These are phyloP conservation scores for Penicillium sp. DNA, from an alignment of 2,329 filamentous ascomycete species.

Conservation along the genomic window DNA sequence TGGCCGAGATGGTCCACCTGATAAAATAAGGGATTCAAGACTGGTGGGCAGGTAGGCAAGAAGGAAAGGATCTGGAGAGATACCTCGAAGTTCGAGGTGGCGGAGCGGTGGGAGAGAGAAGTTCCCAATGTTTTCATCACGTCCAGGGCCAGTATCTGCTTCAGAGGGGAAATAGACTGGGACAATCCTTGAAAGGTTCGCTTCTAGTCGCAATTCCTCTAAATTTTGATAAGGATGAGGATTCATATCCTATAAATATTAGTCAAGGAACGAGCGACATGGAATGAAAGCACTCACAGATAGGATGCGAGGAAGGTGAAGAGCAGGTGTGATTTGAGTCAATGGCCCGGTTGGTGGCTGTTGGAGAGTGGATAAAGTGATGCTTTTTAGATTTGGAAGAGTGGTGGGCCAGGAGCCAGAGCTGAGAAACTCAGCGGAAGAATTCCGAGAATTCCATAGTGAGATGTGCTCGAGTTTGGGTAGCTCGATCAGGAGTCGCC, in stretches of 20 bases:
- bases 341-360: neutral
- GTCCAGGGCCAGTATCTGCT: neutral
- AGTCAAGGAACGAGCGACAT: neutral
- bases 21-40: conserved; percentile 31
- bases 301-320: conserved; percentile 11
- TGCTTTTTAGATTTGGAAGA: conserved; percentile 34
- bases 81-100: conserved; percentile 30
- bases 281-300: conserved; percentile 3
- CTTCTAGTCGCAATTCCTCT: conserved; percentile 34
- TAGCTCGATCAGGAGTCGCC: conserved; percentile 26
- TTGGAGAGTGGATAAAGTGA: conserved; percentile 17
- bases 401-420: conserved; percentile 15
- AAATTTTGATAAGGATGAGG: conserved; percentile 28
- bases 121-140: conserved; percentile 4
- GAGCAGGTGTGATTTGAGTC: neutral
- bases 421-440: neutral
- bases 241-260: conserved; percentile 1
- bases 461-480: conserved; percentile 30
- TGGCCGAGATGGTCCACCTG: conserved; percentile 21
- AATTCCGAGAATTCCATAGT: conserved; percentile 18
- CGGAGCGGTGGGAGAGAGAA: conserved; percentile 22
- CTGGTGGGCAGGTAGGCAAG: conserved; percentile 24
- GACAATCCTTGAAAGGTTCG: conserved; percentile 22
- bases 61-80: conserved; percentile 19
- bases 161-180: conserved; percentile 9